Evolutionary conservation across 768 basidiomycete species (phyloP).

Genomic region (Russula compacta): DNA sequence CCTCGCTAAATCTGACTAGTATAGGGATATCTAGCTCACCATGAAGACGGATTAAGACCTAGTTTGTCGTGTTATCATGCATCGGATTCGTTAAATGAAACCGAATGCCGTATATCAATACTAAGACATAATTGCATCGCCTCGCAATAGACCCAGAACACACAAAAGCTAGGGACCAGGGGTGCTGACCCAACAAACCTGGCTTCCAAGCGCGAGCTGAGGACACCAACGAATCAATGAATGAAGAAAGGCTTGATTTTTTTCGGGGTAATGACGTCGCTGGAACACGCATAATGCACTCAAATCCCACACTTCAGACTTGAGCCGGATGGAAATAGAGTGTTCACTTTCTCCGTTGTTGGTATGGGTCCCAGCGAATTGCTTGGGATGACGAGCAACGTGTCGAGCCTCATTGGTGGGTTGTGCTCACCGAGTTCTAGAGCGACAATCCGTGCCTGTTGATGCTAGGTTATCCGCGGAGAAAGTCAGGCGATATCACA

Average conservation of each 20-base stretch:
- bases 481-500: slow-evolving; percentile 34
- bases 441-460: slow-evolving; percentile 24
- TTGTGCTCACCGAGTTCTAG: slow-evolving; percentile 48
- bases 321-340: slow-evolving; percentile 32
- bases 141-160: not conserved
- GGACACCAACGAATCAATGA: slow-evolving; percentile 13
- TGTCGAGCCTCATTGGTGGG: slow-evolving; percentile 48
- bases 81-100: not conserved
- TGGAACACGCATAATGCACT: not conserved
- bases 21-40: not conserved
- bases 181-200: not conserved
- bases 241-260: slow-evolving; percentile 21
- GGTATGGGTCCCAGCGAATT: slow-evolving; percentile 17
- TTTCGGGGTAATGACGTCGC: not conserved
- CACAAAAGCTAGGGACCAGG: not conserved
- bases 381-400: slow-evolving; percentile 37
- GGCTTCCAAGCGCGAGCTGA: slow-evolving; percentile 20
- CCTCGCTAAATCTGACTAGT: not conserved
- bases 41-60: not conserved
- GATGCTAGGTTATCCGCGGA: slow-evolving; percentile 11
- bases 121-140: not conserved
- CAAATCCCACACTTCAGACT: slow-evolving; percentile 19
- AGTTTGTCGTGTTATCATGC: not conserved
- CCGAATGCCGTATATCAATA: not conserved
- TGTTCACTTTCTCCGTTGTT: slow-evolving; percentile 24